Evolutionary conservation across 306 rosid species (phyloP).

Genomic region (Astragalus glycyphyllos): DNA sequence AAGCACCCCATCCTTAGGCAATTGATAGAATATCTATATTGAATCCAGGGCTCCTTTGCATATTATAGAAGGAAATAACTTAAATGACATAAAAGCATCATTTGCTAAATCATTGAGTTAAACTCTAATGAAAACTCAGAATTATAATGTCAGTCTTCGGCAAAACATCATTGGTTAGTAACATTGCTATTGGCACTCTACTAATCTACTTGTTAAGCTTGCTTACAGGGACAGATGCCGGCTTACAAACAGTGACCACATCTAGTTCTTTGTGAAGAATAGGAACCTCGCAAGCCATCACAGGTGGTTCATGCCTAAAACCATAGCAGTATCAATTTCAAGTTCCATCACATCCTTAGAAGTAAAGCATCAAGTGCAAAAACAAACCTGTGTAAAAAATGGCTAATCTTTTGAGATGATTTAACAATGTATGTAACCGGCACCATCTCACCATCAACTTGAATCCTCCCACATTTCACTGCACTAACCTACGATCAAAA

Average conservation of each 20-base stretch:
- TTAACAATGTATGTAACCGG: slow-evolving; percentile 54
- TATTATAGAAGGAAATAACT: not conserved
- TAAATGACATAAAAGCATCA: slow-evolving; percentile 5
- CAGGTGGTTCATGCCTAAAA: slow-evolving; percentile 94
- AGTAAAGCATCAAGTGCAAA: slow-evolving; percentile 26
- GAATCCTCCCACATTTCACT: slow-evolving; percentile 56
- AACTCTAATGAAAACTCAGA: not conserved
- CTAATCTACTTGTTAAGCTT: slow-evolving; percentile 36
- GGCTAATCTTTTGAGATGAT: slow-evolving; percentile 83
- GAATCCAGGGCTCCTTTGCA: not conserved
- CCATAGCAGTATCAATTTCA: slow-evolving; percentile 43
- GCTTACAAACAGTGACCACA: slow-evolving; percentile 80
- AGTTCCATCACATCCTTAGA: slow-evolving; percentile 38
- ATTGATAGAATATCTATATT: slow-evolving; percentile 27
- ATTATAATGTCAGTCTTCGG: too few species aligned
- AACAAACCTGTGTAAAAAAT: slow-evolving; percentile 82
- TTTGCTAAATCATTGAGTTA: not conserved
- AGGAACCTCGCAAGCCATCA: slow-evolving; percentile 66
- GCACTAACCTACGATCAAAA: slow-evolving; percentile 41
- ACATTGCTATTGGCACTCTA: slow-evolving; percentile 5
- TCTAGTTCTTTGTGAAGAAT: slow-evolving; percentile 66
- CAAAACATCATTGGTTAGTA: slow-evolving; percentile 4
- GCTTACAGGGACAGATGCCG: slow-evolving; percentile 91
- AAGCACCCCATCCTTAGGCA: slow-evolving; percentile 14
- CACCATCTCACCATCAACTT: slow-evolving; percentile 54